Conservation (phyloP, 1,284 basidiomycete genomes). For the Vanrija pseudolonga region DNA sequence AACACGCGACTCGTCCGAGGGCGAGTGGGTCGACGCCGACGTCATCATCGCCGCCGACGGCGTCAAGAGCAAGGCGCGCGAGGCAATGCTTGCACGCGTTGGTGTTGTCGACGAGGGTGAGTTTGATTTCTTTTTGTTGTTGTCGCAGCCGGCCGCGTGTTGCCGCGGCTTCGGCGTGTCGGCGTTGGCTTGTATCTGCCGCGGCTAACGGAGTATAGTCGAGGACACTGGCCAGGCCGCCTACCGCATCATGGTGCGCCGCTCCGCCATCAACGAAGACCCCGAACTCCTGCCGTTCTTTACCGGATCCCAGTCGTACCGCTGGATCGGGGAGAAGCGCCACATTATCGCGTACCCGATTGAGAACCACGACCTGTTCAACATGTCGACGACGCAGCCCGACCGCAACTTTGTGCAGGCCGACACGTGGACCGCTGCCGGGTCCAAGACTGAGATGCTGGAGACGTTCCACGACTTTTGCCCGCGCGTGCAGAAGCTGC, state of each 20-base stretch:
- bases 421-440: slow-evolving; percentile 44
- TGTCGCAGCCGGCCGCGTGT: too few species aligned
- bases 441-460: slow-evolving; percentile 42
- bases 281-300: slow-evolving; percentile 46
- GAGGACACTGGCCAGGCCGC: slow-evolving; percentile 49
- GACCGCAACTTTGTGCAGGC: slow-evolving; percentile 42
- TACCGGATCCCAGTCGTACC: slow-evolving; percentile 34
- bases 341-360: slow-evolving; percentile 50
- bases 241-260: slow-evolving; percentile 46
- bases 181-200: too few species aligned
- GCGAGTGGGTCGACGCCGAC: slow-evolving; percentile 42
- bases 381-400: slow-evolving; percentile 47
- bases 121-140: too few species aligned
- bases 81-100: slow-evolving; percentile 34
- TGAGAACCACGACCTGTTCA: slow-evolving; percentile 38
- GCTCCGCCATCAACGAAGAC: slow-evolving; percentile 39
- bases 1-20: slow-evolving; percentile 6
- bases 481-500: slow-evolving; percentile 45
- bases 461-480: slow-evolving; percentile 44
- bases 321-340: slow-evolving; percentile 47
- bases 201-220: slow-evolving; percentile 8
- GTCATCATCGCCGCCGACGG: slow-evolving; percentile 46
- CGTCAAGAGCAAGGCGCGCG: slow-evolving; percentile 40
- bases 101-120: slow-evolving; percentile 36
- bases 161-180: too few species aligned